Conservation (phyloP, 2,329 filamentous ascomycete genomes). For the Aspergillus novoparasiticus region DNA sequence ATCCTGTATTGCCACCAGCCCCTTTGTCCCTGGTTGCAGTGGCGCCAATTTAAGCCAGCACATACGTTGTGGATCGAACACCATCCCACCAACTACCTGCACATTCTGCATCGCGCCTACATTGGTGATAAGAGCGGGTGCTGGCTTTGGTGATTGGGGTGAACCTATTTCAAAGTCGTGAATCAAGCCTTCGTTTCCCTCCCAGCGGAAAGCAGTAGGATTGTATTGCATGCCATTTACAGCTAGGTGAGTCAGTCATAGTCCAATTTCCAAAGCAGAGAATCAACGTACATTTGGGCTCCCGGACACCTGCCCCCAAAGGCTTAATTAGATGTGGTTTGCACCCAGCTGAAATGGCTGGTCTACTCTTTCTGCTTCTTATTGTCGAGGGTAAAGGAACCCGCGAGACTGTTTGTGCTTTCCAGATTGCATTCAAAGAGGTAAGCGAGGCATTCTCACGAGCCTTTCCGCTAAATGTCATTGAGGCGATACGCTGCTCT, state of each 20-base stretch:
- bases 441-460: slow-evolving; percentile 50
- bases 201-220: slow-evolving; percentile 82
- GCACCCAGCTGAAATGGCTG: slow-evolving; percentile 34
- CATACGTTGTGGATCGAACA: slow-evolving; percentile 96
- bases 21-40: slow-evolving; percentile 40
- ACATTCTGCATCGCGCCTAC: slow-evolving; percentile 82
- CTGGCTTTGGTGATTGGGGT: slow-evolving; percentile 46
- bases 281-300: slow-evolving; percentile 71
- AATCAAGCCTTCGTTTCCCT: slow-evolving; percentile 89
- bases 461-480: slow-evolving; percentile 36
- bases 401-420: slow-evolving; percentile 55
- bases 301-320: slow-evolving; percentile 70
- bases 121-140: slow-evolving; percentile 81
- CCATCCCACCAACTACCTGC: slow-evolving; percentile 96
- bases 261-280: background rate
- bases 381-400: slow-evolving; percentile 54
- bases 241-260: slow-evolving; percentile 11
- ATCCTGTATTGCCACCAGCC: slow-evolving; percentile 65
- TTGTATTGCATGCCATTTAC: slow-evolving; percentile 97
- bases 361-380: slow-evolving; percentile 47
- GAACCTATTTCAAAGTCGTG: slow-evolving; percentile 69
- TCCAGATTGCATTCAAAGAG: slow-evolving; percentile 62
- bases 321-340: slow-evolving; percentile 91
- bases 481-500: slow-evolving; percentile 59
- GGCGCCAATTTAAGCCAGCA: slow-evolving; percentile 84